These are phyloP conservation scores for Salix brachista DNA, from an alignment of 345 rosid genomes.

Conservation along the genomic window DNA sequence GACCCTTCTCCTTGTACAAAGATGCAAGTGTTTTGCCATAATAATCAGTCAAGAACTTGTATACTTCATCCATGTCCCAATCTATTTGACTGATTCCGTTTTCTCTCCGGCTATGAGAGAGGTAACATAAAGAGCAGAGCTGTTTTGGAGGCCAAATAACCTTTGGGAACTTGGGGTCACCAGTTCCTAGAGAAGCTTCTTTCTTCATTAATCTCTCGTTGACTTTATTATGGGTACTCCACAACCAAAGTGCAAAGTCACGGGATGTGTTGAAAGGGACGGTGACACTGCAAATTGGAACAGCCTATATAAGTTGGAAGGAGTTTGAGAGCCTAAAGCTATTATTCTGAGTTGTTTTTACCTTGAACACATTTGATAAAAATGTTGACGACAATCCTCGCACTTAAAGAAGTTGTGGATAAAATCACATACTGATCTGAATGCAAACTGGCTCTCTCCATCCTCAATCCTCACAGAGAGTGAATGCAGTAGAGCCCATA, in stretches of 20 bases:
- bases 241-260: conserved; percentile 83
- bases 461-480: conserved; percentile 82
- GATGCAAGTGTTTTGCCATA: conserved; percentile 70
- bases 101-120: conserved; percentile 24
- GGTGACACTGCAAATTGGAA: conserved; percentile 49
- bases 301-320: conserved; percentile 12
- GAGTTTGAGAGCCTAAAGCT: background rate
- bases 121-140: conserved; percentile 75
- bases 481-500: conserved; percentile 95
- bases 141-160: conserved; percentile 88
- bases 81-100: conserved; percentile 28
- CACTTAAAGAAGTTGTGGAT: conserved; percentile 86
- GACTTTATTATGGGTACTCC: conserved; percentile 87
- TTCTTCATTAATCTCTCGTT: conserved; percentile 73
- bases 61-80: conserved; percentile 78
- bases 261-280: conserved; percentile 65
- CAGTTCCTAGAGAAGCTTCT: conserved; percentile 74
- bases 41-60: conserved; percentile 60
- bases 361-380: conserved; percentile 87
- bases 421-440: conserved; percentile 73
- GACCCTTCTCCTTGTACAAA: conserved; percentile 51
- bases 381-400: conserved; percentile 93
- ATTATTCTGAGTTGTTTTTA: conserved; percentile 25
- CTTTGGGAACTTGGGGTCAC: conserved; percentile 88
- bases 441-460: conserved; percentile 84